phyloP scores from a whole-genome alignment of 257 asterid species.

The Solanum sejunctum region DNA sequence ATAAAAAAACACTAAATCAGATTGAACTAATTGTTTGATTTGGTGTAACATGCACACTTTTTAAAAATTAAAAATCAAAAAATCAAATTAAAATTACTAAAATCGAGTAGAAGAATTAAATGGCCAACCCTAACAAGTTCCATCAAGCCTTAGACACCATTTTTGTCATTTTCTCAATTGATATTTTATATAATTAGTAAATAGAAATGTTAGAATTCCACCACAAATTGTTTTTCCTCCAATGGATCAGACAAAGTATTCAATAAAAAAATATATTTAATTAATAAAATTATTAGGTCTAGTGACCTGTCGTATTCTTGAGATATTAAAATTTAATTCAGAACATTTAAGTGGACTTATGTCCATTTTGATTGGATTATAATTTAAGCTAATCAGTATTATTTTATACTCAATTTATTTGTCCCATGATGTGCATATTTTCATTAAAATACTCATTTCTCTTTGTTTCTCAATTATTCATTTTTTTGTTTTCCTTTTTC shows the following conservation, averaged over 20 bases:
- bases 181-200: background rate
- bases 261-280: background rate
- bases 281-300: slow-evolving; percentile 16
- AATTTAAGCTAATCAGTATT: background rate
- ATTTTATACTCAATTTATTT: background rate
- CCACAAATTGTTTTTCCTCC: background rate
- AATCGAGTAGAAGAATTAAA: too few relatives aligned
- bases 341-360: background rate
- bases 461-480: background rate
- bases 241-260: background rate
- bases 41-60: too few relatives aligned
- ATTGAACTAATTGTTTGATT: too few relatives aligned
- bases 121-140: too few relatives aligned
- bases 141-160: too few relatives aligned
- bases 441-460: background rate
- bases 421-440: background rate
- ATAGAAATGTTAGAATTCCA: background rate
- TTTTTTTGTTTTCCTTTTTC: background rate
- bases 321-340: background rate
- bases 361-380: background rate
- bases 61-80: too few relatives aligned
- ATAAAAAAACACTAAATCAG: too few relatives aligned
- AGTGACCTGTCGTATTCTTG: slow-evolving; percentile 26
- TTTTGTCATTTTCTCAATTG: background rate
- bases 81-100: too few relatives aligned